A percentile compares a stretch with the other conserved stretches of the same genome.
phyloP scores from a whole-genome alignment of 768 basidiomycete species.

The Pulveroboletus sp. region DNA sequence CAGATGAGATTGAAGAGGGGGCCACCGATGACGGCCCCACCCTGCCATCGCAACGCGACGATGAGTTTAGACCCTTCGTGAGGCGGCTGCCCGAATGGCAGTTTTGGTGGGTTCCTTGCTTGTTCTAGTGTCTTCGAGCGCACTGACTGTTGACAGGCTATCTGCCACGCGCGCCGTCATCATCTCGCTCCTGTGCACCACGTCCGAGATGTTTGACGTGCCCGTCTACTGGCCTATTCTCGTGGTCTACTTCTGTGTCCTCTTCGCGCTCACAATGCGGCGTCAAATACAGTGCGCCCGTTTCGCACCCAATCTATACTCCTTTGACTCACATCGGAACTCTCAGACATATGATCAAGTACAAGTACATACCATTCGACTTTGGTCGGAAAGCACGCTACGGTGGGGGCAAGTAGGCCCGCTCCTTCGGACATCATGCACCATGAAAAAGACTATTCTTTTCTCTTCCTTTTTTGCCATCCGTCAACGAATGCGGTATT shows the following conservation, averaged over 20 bases:
- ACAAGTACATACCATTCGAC: constrained; percentile 95
- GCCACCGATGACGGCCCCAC: constrained; percentile 55
- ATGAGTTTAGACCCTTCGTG: constrained; percentile 97
- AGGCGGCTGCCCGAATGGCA: constrained; percentile 94
- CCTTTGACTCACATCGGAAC: constrained; percentile 6
- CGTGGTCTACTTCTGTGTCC: constrained; percentile 92
- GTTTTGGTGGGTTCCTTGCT: constrained; percentile 64
- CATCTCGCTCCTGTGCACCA: constrained; percentile 74
- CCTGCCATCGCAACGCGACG: constrained; percentile 71
- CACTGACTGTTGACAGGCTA: constrained; percentile 51
- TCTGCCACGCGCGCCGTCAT: constrained; percentile 87
- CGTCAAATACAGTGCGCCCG: constrained; percentile 84
- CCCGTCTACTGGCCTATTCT: constrained; percentile 99
- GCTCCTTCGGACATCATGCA: neutral
- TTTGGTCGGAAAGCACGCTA: constrained; percentile 91
- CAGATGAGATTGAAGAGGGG: constrained; percentile 94
- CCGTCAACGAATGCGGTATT: constrained; percentile 11
- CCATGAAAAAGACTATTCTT: constrained; percentile 5
- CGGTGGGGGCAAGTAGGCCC: constrained; percentile 48
- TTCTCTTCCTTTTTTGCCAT: constrained; percentile 7
- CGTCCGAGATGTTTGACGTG: constrained; percentile 85
- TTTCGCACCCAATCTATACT: neutral
- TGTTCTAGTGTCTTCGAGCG: neutral
- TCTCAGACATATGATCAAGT: constrained; percentile 97
- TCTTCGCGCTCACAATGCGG: constrained; percentile 94